Evolutionary conservation across 2,329 filamentous ascomycete genomes (phyloP), one percentile per base, ranked within the genome.

Genomic region (Fusarium neocosmosporiellum): DNA sequence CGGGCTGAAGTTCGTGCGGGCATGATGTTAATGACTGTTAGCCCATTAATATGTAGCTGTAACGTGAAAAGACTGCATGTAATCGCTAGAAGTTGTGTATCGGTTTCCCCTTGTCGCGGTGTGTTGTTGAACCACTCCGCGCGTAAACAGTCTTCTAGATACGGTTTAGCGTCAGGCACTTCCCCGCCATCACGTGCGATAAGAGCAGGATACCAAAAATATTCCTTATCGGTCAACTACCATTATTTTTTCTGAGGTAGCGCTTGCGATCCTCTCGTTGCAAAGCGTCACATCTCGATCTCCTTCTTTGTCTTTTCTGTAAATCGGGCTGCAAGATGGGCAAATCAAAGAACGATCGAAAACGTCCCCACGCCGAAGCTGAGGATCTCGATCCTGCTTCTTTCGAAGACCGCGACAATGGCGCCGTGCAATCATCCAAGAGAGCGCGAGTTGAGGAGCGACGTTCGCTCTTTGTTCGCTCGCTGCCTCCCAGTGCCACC

Each of bases 401-500:
- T 31, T 75, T 80, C 58, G 78, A 81, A 58, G 79, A 80, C 39
- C 77, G 77, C 41, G 81, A 80, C 46, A 79, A 79, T 71, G 77
- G 76, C 64, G 70, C 77, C 31, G 75, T 78, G 22, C 80, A 79
- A 60, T 78, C 77, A 16, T 78, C 83, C 39, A 92, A 92, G 79
- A 90, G 89, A 78, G 83, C 87, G 33, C 85, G 88, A 71, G 86
- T 89, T 65, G 89, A 91, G 67, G 88, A 88, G 66, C 88, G 88
- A 72, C 86, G 91, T 76, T 94, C 96, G 53, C 90, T 99, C 74
- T 99, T 99, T 84, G 92, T 99, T 73, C 94, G 96, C 77, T 95
- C 93, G 59, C 89, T 99, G 55, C 94, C 95, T 22, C 84, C 92
- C 24, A 89, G 88, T 27, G 92, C 92, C 39, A 98, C 95, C 36